Percentiles rank a stretch among this genome's conserved stretches.
These are phyloP conservation scores for Silene vulgaris DNA, from an alignment of 179 eudicot species.

Conservation along the genomic window DNA sequence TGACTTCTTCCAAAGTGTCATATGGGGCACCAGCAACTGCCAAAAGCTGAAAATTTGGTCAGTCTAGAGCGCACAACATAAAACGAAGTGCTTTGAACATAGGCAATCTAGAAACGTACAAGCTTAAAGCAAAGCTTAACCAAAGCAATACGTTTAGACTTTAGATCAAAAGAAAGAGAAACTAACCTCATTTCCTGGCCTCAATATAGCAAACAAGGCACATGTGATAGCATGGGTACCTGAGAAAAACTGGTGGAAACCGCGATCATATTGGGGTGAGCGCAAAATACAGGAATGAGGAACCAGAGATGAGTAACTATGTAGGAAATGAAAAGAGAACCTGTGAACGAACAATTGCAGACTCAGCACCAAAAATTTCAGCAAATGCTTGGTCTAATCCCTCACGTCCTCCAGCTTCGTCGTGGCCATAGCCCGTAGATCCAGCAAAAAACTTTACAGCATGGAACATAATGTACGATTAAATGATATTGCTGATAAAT, in stretches of 20 bases:
- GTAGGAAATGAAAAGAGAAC: constrained; percentile 24
- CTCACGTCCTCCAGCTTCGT: constrained; percentile 96
- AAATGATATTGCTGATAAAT: background rate
- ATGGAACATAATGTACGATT: background rate
- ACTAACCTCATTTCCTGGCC: constrained; percentile 92
- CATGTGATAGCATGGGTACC: constrained; percentile 99
- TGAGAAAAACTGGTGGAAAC: constrained; percentile 71
- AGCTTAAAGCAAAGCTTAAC: background rate
- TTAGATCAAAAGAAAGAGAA: constrained; percentile 8
- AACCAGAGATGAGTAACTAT: constrained; percentile 19
- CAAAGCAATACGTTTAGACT: constrained; percentile 1
- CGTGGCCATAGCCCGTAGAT: constrained; percentile 95
- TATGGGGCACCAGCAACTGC: constrained; percentile 98
- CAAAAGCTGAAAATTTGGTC: constrained; percentile 66
- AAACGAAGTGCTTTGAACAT: constrained; percentile 15
- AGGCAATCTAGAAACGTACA: no score
- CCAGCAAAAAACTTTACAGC: constrained; percentile 77
- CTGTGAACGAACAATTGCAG: constrained; percentile 92
- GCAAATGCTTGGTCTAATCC: constrained; percentile 90
- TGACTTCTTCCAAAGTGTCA: constrained; percentile 94
- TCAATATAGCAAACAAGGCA: constrained; percentile 87
- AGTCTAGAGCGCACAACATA: constrained; percentile 20
- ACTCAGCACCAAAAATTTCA: constrained; percentile 89
- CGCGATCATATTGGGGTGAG: constrained; percentile 8
- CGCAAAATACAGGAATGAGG: constrained; percentile 2